phyloP scores from a whole-genome alignment of 2,329 filamentous ascomycete genomes.

The Fusarium coffeatum region DNA sequence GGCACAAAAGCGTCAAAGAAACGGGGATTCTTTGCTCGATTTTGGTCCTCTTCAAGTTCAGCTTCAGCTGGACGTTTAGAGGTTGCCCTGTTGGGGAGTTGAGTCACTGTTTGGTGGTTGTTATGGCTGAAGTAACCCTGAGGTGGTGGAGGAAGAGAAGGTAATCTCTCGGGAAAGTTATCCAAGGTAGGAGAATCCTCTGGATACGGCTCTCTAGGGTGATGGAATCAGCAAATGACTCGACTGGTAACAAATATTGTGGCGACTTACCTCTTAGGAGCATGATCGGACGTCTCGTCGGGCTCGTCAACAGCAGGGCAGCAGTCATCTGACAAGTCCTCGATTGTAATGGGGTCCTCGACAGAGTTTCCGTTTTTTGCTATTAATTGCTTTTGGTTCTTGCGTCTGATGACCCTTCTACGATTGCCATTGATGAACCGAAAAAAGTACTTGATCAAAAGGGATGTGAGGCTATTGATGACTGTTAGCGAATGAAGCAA shows the following conservation, averaged over 20 bases:
- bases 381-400: neutral
- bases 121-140: neutral
- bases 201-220: neutral
- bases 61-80: constrained; percentile 12
- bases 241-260: neutral
- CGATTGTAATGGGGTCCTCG: neutral
- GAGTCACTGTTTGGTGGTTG: neutral
- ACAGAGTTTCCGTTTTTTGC: neutral
- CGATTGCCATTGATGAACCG: neutral
- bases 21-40: constrained; percentile 9
- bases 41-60: neutral
- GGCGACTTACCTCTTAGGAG: neutral
- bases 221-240: neutral
- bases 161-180: neutral
- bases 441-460: neutral
- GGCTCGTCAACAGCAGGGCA: neutral
- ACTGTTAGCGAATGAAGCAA: neutral
- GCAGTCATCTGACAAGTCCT: neutral
- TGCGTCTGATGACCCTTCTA: neutral
- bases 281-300: neutral
- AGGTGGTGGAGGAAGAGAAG: neutral
- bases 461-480: neutral
- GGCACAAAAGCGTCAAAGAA: neutral
- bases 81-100: neutral
- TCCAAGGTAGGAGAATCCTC: neutral